Conservation (phyloP, 2,329 filamentous ascomycete genomes). For the Didymella pomorum region DNA sequence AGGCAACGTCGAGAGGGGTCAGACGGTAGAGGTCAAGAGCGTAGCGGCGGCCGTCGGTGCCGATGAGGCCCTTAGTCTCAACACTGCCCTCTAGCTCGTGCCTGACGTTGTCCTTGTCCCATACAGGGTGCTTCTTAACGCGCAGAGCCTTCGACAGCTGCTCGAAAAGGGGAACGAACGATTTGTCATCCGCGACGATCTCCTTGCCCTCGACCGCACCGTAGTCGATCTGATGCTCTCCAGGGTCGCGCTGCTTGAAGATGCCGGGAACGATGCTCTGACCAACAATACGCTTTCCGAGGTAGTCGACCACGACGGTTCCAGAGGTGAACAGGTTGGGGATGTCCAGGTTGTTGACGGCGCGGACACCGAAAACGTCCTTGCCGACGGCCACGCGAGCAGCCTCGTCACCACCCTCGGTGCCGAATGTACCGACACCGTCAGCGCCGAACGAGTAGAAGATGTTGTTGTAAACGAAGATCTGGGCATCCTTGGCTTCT, state of each 20-base stretch:
- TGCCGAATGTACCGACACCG: constrained; percentile 95
- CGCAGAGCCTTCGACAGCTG: constrained; percentile 90
- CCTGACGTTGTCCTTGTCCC: constrained; percentile 93
- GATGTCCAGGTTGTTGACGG: constrained; percentile 97
- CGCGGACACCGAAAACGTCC: constrained; percentile 90
- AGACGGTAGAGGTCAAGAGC: constrained; percentile 96
- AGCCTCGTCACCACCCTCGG: constrained; percentile 95
- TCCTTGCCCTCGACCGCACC: constrained; percentile 98
- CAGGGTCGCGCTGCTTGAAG: constrained; percentile 97
- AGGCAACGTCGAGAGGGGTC: constrained; percentile 87
- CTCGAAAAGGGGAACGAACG: constrained; percentile 83
- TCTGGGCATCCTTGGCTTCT: constrained; percentile 90
- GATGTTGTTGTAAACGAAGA: constrained; percentile 99
- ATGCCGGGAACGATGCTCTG: constrained; percentile 99
- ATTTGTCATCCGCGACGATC: constrained; percentile 87
- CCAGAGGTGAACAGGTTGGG: constrained; percentile 93
- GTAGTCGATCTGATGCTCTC: constrained; percentile 98
- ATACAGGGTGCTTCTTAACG: constrained; percentile 94
- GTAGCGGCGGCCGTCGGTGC: constrained; percentile 95
- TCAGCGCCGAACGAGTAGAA: constrained; percentile 99
- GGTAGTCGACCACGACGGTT: constrained; percentile 94
- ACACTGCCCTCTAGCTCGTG: constrained; percentile 95
- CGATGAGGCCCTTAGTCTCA: constrained; percentile 96
- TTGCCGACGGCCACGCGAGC: constrained; percentile 95
- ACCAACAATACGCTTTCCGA: constrained; percentile 95